Evolutionary conservation across 1,284 basidiomycete genomes (phyloP).

Genomic region (Quambalaria eucalypti): DNA sequence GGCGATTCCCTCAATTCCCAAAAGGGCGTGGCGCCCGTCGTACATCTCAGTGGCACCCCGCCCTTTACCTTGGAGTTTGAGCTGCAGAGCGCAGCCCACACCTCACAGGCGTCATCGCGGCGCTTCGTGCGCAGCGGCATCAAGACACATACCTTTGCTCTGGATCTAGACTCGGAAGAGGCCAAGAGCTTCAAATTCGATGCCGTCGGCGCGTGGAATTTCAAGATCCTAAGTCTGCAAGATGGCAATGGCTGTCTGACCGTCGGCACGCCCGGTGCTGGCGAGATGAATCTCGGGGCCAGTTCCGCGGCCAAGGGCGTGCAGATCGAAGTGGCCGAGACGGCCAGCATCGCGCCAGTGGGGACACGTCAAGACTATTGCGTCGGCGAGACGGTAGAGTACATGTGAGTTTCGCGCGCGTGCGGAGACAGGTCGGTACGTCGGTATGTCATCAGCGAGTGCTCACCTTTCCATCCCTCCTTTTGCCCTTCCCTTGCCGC

Average conservation of each 20-base stretch:
- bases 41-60: slow-evolving; percentile 60
- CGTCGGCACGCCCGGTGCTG: slow-evolving; percentile 1
- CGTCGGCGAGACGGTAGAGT: slow-evolving; percentile 80
- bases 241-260: slow-evolving; percentile 35
- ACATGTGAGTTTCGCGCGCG: slow-evolving; percentile 60
- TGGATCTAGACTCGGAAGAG: slow-evolving; percentile 43
- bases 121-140: slow-evolving; percentile 54
- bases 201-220: slow-evolving; percentile 60
- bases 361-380: slow-evolving; percentile 73
- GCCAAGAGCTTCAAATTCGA: slow-evolving; percentile 67
- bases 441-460: not conserved
- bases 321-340: slow-evolving; percentile 73
- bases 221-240: slow-evolving; percentile 39
- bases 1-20: slow-evolving; percentile 23
- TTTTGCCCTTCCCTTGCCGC: too few relatives aligned
- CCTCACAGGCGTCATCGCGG: not conserved
- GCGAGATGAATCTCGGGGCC: not conserved
- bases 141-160: slow-evolving; percentile 53
- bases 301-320: not conserved
- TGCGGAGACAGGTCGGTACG: not conserved
- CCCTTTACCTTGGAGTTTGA: slow-evolving; percentile 75
- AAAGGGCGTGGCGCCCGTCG: slow-evolving; percentile 40
- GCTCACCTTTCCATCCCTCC: not conserved
- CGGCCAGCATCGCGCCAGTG: slow-evolving; percentile 78
- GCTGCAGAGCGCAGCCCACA: slow-evolving; percentile 47